Base-by-base conservation (phyloP, 768 basidiomycete species). In the Amyloporia xantha region DNA sequence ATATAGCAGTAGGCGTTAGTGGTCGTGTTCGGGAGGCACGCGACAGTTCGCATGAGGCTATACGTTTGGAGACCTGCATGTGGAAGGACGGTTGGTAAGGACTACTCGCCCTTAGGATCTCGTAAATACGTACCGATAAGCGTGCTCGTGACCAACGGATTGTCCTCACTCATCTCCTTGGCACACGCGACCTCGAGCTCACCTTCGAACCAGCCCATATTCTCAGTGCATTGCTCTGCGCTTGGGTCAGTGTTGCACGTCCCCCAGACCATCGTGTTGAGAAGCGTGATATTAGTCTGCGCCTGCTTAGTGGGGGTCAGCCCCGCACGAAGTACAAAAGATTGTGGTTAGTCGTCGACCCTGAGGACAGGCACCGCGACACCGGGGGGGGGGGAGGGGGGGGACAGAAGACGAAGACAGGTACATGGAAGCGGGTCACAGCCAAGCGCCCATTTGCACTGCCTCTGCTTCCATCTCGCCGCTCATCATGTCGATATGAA, bases 251-350 rank as follows among this genome's bases (percentile, higher is more conserved):
- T 86, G 56, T 89, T 83, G 64, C 91, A 93, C 0, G 84, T 88
- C 2, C 86, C 86, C 82, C 86, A 88, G 5, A 91, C 59, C 43
- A 89, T 69, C 7, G 69, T 64, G 58, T 91, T 91, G 59, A 89
- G 71, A 28, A 74, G 61, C 1, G 78, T 75, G 35, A 79, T 59
- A 64, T 86, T 81, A 2, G 64, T 59, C 66, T 86, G 84, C 28
- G 82, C 81, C 86, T 89, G 69, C 63, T 63, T 54, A 27, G 19
- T 43, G 41, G 21, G 41, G 19, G 41, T 42, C 41, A 42, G 24
- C 41, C 38, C 38, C 38, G 20, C 38, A 39, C 44, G 30, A 13
- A 10, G 5, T 21, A 23, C 5, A 24, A 43, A 27, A 17, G 7
- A 17, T n/a, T n/a, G 5, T 13, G 19, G 25, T 27, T 11, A 23